phyloP scores from a whole-genome alignment of 176 grass and related monocot genomes.

The Rhipidocladum racemiflorum region DNA sequence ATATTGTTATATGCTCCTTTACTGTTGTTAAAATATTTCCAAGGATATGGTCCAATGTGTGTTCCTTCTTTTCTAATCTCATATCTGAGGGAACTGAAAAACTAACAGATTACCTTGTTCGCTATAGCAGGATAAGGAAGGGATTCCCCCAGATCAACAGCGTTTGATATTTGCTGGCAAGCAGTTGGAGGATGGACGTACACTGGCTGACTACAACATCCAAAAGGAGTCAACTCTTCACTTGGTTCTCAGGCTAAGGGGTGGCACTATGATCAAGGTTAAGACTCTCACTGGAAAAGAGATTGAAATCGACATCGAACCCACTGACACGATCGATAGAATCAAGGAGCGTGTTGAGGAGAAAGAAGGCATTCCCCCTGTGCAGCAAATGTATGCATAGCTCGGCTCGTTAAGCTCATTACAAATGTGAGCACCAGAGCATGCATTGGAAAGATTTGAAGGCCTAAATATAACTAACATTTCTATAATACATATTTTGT shows the following conservation, averaged over 20 bases:
- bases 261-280: conserved; percentile 95
- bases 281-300: conserved; percentile 92
- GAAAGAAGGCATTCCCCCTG: conserved; percentile 95
- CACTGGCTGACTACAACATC: conserved; percentile 86
- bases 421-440: no score
- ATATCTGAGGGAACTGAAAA: background rate
- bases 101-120: background rate
- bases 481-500: no score
- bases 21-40: background rate
- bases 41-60: background rate
- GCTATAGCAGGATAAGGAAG: conserved; percentile 67
- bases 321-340: conserved; percentile 72
- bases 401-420: no score
- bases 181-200: conserved; percentile 80
- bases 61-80: background rate
- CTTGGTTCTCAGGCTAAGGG: conserved; percentile 79
- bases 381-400: conserved; percentile 70
- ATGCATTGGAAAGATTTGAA: no score
- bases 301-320: conserved; percentile 89
- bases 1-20: no score
- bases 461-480: no score
- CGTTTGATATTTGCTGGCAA: conserved; percentile 85
- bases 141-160: conserved; percentile 83
- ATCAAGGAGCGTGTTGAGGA: conserved; percentile 97
- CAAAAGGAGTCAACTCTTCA: conserved; percentile 93